These are phyloP conservation scores for Leccinum broughii DNA, from an alignment of 768 basidiomycete species.

Conservation along the genomic window DNA sequence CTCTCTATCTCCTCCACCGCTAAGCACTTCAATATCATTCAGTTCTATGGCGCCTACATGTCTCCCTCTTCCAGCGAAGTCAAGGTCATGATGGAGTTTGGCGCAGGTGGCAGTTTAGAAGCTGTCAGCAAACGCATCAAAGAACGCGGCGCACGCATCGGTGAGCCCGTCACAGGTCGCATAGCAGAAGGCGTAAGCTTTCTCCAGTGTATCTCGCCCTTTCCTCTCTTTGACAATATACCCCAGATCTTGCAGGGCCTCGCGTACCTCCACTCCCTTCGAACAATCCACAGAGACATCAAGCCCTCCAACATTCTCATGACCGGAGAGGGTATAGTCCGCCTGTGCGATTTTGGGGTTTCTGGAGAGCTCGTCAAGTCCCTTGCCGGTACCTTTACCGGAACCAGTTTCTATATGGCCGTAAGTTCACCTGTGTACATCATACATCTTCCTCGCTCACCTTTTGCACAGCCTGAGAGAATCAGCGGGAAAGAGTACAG, in stretches of 20 bases:
- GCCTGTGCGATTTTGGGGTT: slow-evolving; percentile 95
- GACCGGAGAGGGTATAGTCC: slow-evolving; percentile 85
- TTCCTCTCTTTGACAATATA: slow-evolving; percentile 10
- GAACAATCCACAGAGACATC: slow-evolving; percentile 95
- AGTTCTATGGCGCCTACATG: slow-evolving; percentile 92
- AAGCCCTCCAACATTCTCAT: slow-evolving; percentile 93
- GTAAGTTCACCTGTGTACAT: slow-evolving; percentile 50
- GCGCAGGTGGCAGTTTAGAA: slow-evolving; percentile 90
- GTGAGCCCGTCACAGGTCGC: slow-evolving; percentile 87
- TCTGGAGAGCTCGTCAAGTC: slow-evolving; percentile 94
- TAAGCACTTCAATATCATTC: slow-evolving; percentile 83
- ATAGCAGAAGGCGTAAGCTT: slow-evolving; percentile 85
- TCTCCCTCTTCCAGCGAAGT: slow-evolving; percentile 87
- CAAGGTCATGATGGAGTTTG: slow-evolving; percentile 91
- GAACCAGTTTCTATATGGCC: slow-evolving; percentile 98
- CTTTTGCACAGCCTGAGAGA: slow-evolving; percentile 73
- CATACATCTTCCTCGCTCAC: slow-evolving; percentile 4
- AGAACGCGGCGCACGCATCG: slow-evolving; percentile 73
- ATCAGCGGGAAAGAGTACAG: slow-evolving; percentile 91
- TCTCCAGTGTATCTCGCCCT: not conserved
- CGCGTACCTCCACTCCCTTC: slow-evolving; percentile 84
- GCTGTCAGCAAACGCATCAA: slow-evolving; percentile 83
- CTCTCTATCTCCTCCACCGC: slow-evolving; percentile 86
- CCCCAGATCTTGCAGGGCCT: slow-evolving; percentile 85
- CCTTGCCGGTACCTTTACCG: slow-evolving; percentile 93